These are phyloP conservation scores for Paraphaeosphaeria minitans DNA, from an alignment of 2,329 filamentous ascomycete species.

Conservation along the genomic window DNA sequence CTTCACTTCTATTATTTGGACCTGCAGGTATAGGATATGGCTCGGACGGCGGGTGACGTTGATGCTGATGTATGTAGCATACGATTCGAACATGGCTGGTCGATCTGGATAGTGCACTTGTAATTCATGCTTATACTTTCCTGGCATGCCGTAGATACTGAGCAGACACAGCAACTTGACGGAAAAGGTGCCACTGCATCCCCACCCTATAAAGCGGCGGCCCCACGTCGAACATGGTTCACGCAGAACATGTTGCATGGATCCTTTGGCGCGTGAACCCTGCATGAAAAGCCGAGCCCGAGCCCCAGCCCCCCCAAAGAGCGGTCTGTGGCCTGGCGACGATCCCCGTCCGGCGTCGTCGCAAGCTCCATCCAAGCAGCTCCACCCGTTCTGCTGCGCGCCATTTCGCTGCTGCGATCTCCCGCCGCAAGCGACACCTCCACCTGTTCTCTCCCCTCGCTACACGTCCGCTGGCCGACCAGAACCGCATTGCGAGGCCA, in stretches of 20 bases:
- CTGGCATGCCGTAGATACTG: neutral
- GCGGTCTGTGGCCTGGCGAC: constrained; percentile 20
- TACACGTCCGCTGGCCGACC: neutral
- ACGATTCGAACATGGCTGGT: constrained; percentile 4
- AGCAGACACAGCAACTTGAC: too few species aligned
- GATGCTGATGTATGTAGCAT: constrained; percentile 12
- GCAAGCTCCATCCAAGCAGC: constrained; percentile 7
- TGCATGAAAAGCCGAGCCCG: constrained; percentile 6
- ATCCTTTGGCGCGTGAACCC: constrained; percentile 4
- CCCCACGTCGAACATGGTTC: constrained; percentile 11
- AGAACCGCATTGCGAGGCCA: neutral
- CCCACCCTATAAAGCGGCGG: constrained; percentile 10
- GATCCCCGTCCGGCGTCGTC: constrained; percentile 9
- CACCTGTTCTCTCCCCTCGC: neutral
- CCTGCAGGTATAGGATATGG: neutral
- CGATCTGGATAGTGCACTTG: constrained; percentile 11
- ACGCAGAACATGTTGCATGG: constrained; percentile 20
- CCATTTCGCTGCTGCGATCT: neutral
- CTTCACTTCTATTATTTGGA: neutral
- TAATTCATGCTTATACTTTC: constrained; percentile 12
- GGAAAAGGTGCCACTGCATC: neutral
- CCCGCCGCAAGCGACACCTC: constrained; percentile 6
- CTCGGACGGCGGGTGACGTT: neutral
- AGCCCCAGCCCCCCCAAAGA: constrained; percentile 21
- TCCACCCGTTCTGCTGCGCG: constrained; percentile 17